A percentile compares a stretch with the other conserved stretches of the same genome.
These are phyloP conservation scores for Castanopsis chinensis DNA, from an alignment of 306 rosid species.

Conservation along the genomic window DNA sequence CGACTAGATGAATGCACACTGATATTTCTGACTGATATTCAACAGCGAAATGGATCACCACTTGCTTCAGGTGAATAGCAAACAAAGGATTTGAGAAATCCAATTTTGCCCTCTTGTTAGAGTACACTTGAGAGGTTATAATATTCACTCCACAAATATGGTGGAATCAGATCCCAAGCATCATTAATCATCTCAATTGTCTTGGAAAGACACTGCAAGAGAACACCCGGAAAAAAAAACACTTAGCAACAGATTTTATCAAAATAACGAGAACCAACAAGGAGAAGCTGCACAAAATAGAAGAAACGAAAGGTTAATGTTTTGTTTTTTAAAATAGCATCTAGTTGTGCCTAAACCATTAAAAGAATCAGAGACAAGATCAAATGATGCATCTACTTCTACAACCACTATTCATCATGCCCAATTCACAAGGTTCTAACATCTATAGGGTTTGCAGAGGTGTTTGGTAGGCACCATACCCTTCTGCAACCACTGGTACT, in stretches of 20 bases:
- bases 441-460: too few species aligned
- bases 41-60: constrained; percentile 87
- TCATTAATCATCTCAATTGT: constrained; percentile 65
- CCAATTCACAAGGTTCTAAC: too few species aligned
- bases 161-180: constrained; percentile 47
- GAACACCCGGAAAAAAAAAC: constrained; percentile 4
- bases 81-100: constrained; percentile 74
- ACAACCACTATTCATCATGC: not conserved
- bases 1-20: constrained; percentile 50
- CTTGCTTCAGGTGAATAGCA: constrained; percentile 92
- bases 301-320: not conserved
- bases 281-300: not conserved
- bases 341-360: not conserved
- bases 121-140: constrained; percentile 78
- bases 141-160: constrained; percentile 90
- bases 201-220: constrained; percentile 74
- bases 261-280: not conserved
- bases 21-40: constrained; percentile 68
- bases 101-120: constrained; percentile 58
- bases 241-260: not conserved
- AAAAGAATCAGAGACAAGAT: not conserved
- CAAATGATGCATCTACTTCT: not conserved
- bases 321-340: not conserved
- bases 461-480: too few species aligned
- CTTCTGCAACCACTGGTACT: not conserved